Evolutionary conservation across 768 basidiomycete genomes (phyloP).

Genomic region (Pulveroboletus sp.): DNA sequence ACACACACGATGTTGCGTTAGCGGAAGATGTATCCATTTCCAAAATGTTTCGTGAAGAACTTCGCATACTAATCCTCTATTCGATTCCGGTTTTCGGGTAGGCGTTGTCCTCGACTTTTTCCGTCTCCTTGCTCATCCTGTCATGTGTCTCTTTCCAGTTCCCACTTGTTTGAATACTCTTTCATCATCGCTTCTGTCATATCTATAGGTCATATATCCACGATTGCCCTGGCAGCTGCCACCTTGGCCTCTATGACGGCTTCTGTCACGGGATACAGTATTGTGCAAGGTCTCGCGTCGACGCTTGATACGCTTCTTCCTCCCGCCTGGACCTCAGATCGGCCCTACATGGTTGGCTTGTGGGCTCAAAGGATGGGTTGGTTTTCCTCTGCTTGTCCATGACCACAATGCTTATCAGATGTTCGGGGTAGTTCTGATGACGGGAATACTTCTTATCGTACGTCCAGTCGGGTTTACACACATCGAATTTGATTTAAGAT

Average conservation of each 20-base stretch:
- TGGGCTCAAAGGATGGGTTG: conserved; percentile 87
- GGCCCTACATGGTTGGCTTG: conserved; percentile 80
- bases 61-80: conserved; percentile 55
- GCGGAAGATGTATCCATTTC: conserved; percentile 21
- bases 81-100: conserved; percentile 72
- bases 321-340: conserved; percentile 87
- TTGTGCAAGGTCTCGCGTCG: conserved; percentile 77
- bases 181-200: conserved; percentile 81
- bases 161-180: conserved; percentile 81
- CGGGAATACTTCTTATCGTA: conserved; percentile 56
- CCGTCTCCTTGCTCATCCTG: background rate
- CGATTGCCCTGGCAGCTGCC: conserved; percentile 81
- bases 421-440: conserved; percentile 51
- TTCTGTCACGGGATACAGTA: conserved; percentile 51
- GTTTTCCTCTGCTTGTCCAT: conserved; percentile 23
- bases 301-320: conserved; percentile 93
- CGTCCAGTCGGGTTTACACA: conserved; percentile 21
- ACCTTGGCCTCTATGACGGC: conserved; percentile 73
- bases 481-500: background rate
- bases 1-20: background rate
- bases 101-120: conserved; percentile 20
- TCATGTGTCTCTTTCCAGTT: conserved; percentile 37
- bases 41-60: conserved; percentile 54
- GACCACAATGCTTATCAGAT: conserved; percentile 3
- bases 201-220: conserved; percentile 88